Conservation (phyloP, 345 rosid species). For the Moringa oleifera region DNA sequence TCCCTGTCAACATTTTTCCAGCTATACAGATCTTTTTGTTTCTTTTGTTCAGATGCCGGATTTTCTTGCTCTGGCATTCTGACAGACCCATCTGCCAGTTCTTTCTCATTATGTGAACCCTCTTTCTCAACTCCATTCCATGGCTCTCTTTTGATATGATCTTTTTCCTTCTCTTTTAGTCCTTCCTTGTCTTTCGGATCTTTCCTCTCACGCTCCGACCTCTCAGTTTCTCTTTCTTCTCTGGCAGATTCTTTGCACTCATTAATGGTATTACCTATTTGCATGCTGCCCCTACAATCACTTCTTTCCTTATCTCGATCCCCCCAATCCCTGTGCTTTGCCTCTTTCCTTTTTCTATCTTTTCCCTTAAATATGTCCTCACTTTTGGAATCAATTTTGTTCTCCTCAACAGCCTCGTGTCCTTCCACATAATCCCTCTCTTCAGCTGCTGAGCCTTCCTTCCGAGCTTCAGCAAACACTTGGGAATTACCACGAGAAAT, state of each 20-base stretch:
- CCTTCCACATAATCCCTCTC: constrained; percentile 53
- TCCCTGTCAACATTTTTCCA: constrained; percentile 71
- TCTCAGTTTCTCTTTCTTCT: constrained; percentile 82
- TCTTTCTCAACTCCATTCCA: constrained; percentile 68
- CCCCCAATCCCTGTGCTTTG: constrained; percentile 78
- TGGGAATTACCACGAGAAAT: constrained; percentile 45
- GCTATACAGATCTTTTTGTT: constrained; percentile 62
- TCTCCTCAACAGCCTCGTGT: constrained; percentile 84
- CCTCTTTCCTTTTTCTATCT: constrained; percentile 86
- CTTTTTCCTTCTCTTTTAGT: constrained; percentile 72
- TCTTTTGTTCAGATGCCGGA: constrained; percentile 53
- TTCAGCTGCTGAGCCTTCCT: constrained; percentile 50
- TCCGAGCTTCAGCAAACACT: constrained; percentile 47
- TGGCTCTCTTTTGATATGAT: constrained; percentile 59
- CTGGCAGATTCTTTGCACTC: constrained; percentile 64
- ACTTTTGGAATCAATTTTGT: constrained; percentile 67
- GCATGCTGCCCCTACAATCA: constrained; percentile 62
- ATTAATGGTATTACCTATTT: constrained; percentile 40
- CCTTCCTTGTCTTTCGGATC: constrained; percentile 84
- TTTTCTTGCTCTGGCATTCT: constrained; percentile 59
- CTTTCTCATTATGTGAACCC: constrained; percentile 53
- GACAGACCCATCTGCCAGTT: constrained; percentile 55
- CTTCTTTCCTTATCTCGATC: constrained; percentile 89
- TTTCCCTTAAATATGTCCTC: constrained; percentile 90
- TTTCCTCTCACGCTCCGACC: constrained; percentile 86